phyloP scores from a whole-genome alignment of 1,139 yeast species.

The Spathaspora sp. region DNA sequence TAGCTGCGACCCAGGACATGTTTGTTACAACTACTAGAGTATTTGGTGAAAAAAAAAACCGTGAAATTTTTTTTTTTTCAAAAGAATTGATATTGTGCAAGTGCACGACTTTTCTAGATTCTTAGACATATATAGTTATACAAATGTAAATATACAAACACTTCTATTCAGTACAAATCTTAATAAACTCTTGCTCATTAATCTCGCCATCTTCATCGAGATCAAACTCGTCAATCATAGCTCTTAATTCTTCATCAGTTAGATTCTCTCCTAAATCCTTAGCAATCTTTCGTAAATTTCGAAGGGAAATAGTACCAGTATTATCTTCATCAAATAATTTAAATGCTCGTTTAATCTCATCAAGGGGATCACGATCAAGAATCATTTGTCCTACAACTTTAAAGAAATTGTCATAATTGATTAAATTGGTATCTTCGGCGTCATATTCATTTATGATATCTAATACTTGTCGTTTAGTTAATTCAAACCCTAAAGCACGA shows the following conservation, averaged over 20 bases:
- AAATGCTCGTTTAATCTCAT: conserved; percentile 90
- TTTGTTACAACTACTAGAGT: background rate
- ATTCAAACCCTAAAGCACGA: conserved; percentile 90
- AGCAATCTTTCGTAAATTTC: conserved; percentile 85
- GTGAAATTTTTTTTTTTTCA: background rate
- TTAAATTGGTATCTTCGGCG: conserved; percentile 67
- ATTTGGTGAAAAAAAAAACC: conserved; percentile 2
- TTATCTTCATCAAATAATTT: conserved; percentile 84
- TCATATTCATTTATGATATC: conserved; percentile 82
- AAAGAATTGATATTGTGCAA: background rate
- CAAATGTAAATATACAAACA: background rate
- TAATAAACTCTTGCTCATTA: conserved; percentile 88
- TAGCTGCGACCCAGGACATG: conserved; percentile 28
- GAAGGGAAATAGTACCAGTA: conserved; percentile 81
- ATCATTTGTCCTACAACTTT: conserved; percentile 77
- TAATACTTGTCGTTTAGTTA: conserved; percentile 75
- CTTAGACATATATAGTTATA: background rate
- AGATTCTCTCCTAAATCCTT: conserved; percentile 90
- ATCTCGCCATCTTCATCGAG: conserved; percentile 96
- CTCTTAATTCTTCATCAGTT: conserved; percentile 88
- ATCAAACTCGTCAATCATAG: conserved; percentile 98
- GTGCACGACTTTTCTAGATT: background rate
- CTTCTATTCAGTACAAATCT: conserved; percentile 71
- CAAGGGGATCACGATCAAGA: conserved; percentile 84
- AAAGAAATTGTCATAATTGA: conserved; percentile 80